A percentile compares a stretch with the other conserved stretches of the same genome.
These are phyloP conservation scores for Metarhizium anisopliae DNA, from an alignment of 2,329 filamentous ascomycete species.

Conservation along the genomic window DNA sequence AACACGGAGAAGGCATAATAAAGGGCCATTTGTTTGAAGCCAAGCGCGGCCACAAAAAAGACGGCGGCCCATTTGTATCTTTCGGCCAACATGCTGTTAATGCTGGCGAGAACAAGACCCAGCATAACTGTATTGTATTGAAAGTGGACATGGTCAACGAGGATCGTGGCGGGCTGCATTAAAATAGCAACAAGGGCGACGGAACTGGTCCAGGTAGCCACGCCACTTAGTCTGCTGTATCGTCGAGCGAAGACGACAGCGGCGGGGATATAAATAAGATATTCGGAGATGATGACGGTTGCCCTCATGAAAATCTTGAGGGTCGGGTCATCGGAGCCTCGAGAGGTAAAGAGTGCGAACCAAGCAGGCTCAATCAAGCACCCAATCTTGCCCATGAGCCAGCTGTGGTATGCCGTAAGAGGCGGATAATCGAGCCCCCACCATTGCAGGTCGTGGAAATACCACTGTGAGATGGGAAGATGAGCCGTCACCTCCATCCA, in stretches of 20 bases:
- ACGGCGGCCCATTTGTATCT: constrained; percentile 81
- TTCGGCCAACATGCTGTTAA: constrained; percentile 82
- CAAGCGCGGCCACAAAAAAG: constrained; percentile 89
- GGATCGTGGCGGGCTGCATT: constrained; percentile 82
- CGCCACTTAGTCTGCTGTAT: constrained; percentile 65
- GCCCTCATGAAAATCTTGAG: constrained; percentile 95
- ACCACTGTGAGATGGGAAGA: constrained; percentile 89
- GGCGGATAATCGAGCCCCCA: constrained; percentile 98
- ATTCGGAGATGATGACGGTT: constrained; percentile 85
- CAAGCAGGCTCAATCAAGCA: constrained; percentile 68
- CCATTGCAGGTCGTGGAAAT: constrained; percentile 93
- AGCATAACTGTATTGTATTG: constrained; percentile 99
- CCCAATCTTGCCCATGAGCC: constrained; percentile 84
- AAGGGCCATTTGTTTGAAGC: constrained; percentile 98
- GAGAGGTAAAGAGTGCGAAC: constrained; percentile 79
- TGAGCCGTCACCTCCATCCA: constrained; percentile 97
- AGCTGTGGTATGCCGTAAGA: constrained; percentile 96
- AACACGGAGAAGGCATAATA: constrained; percentile 95
- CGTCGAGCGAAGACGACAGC: constrained; percentile 77
- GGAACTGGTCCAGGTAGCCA: constrained; percentile 73
- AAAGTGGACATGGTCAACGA: constrained; percentile 93
- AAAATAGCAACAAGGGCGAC: constrained; percentile 83
- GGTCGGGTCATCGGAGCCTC: constrained; percentile 66
- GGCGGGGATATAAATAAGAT: constrained; percentile 80
- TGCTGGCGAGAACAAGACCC: constrained; percentile 74